Evolutionary conservation across 1,284 basidiomycete genomes (phyloP).

Genomic region (Salmacisia buchloeana): DNA sequence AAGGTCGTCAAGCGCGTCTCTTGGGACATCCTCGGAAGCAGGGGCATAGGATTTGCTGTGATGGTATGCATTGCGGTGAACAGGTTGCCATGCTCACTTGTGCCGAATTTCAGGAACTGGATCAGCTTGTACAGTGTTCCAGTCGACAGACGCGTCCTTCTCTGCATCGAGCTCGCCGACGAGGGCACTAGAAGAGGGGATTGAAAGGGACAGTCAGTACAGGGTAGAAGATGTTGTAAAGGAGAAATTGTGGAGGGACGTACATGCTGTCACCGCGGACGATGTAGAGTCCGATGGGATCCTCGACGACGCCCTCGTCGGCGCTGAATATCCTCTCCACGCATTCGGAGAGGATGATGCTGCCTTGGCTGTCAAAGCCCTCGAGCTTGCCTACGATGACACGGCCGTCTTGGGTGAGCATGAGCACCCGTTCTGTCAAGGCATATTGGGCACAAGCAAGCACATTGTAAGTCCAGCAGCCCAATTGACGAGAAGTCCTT

Average conservation of each 20-base stretch:
- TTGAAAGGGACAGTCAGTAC: not conserved
- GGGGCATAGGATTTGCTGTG: too few relatives aligned
- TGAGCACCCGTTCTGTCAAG: conserved; percentile 67
- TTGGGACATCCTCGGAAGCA: too few relatives aligned
- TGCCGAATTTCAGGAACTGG: conserved; percentile 60
- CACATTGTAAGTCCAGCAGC: not conserved
- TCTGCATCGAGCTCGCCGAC: conserved; percentile 87
- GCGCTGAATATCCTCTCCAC: conserved; percentile 44
- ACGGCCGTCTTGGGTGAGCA: conserved; percentile 84
- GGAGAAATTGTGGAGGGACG: conserved; percentile 37
- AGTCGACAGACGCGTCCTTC: conserved; percentile 72
- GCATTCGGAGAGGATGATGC: conserved; percentile 37
- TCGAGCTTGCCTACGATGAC: conserved; percentile 57
- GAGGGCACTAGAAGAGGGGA: conserved; percentile 60
- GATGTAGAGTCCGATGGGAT: conserved; percentile 90
- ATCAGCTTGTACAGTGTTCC: conserved; percentile 75
- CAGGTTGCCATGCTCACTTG: conserved; percentile 9
- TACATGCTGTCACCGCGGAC: conserved; percentile 97
- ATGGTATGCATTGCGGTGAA: too few relatives aligned
- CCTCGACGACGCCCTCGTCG: conserved; percentile 81
- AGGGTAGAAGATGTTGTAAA: not conserved
- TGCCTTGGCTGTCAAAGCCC: conserved; percentile 41
- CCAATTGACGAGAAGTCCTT: too few relatives aligned
- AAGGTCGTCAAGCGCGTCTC: too few relatives aligned
- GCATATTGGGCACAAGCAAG: not conserved